These are phyloP conservation scores for Wallacemonas sp. DNA, from an alignment of 208 protist species.

Conservation along the genomic window DNA sequence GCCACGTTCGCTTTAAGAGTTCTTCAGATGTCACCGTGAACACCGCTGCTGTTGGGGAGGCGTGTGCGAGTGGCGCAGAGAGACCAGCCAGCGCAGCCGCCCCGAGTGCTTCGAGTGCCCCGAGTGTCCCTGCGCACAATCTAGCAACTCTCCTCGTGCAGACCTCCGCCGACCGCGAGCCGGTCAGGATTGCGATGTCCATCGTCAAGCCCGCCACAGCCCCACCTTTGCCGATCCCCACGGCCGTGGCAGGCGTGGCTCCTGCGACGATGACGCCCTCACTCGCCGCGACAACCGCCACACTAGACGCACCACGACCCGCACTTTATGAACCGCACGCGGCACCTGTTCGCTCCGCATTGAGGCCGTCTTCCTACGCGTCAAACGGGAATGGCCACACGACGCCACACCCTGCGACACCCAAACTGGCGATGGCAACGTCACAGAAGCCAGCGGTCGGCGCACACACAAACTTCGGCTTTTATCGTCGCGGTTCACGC, in stretches of 20 bases:
- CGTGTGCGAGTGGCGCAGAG: no score
- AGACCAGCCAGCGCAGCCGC: no score
- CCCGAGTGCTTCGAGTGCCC: neutral
- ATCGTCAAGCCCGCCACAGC: neutral
- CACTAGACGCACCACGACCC: neutral
- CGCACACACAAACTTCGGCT: no score
- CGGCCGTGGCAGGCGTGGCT: neutral
- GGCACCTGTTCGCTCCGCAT: constrained; percentile 1
- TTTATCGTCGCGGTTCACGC: no score
- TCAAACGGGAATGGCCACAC: neutral
- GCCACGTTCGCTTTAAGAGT: constrained; percentile 10
- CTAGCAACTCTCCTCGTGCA: neutral
- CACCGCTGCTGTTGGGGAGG: no score
- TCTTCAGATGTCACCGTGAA: no score
- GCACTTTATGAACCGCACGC: constrained; percentile 5
- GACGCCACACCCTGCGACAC: neutral
- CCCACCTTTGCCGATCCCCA: neutral
- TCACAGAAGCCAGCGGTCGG: no score
- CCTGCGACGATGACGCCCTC: neutral
- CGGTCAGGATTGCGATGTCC: neutral
- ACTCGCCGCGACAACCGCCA: neutral
- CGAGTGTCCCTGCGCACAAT: neutral
- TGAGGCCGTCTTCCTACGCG: constrained; percentile 2
- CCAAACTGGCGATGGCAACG: neutral
- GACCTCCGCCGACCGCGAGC: constrained; percentile 2